Evolutionary conservation across 2,329 filamentous ascomycete species (phyloP).

Genomic region (Fusarium dlaminii): DNA sequence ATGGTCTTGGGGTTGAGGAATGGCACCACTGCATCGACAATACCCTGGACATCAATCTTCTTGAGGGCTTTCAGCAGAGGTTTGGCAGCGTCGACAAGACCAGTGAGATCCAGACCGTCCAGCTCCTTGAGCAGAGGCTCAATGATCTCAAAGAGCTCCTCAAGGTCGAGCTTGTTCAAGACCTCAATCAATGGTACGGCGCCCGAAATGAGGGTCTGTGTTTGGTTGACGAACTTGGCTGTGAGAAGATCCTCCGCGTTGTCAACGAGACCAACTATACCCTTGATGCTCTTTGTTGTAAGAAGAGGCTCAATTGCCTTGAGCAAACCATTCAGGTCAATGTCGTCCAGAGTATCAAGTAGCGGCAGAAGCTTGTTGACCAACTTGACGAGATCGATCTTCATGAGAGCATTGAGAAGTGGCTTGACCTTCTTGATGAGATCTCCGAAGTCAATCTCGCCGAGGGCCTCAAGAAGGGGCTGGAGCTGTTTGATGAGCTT

Average conservation of each 20-base stretch:
- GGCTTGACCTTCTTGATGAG: slow-evolving; percentile 45
- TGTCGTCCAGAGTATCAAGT: slow-evolving; percentile 43
- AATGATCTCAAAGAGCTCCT: slow-evolving; percentile 48
- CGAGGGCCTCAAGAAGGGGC: slow-evolving; percentile 47
- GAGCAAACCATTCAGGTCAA: slow-evolving; percentile 49
- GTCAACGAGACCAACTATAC: slow-evolving; percentile 48
- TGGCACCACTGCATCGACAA: slow-evolving; percentile 50
- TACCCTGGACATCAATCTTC: slow-evolving; percentile 50
- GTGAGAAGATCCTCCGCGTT: slow-evolving; percentile 53
- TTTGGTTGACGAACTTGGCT: slow-evolving; percentile 53
- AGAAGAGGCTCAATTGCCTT: slow-evolving; percentile 48
- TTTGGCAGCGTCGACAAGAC: slow-evolving; percentile 48
- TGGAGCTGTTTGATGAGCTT: slow-evolving; percentile 45
- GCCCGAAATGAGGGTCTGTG: slow-evolving; percentile 50
- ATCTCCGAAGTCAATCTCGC: slow-evolving; percentile 47
- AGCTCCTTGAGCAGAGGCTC: slow-evolving; percentile 50
- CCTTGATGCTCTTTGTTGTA: slow-evolving; percentile 47
- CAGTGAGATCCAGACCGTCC: slow-evolving; percentile 47
- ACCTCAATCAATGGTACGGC: slow-evolving; percentile 50
- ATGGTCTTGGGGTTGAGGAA: slow-evolving; percentile 54
- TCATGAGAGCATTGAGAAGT: slow-evolving; percentile 42
- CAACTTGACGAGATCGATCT: slow-evolving; percentile 46
- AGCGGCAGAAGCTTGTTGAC: slow-evolving; percentile 46
- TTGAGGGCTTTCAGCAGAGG: slow-evolving; percentile 51
- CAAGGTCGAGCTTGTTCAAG: slow-evolving; percentile 50